These are phyloP conservation scores for Chenopodium formosanum DNA, from an alignment of 148 eudicot genomes.

Conservation along the genomic window DNA sequence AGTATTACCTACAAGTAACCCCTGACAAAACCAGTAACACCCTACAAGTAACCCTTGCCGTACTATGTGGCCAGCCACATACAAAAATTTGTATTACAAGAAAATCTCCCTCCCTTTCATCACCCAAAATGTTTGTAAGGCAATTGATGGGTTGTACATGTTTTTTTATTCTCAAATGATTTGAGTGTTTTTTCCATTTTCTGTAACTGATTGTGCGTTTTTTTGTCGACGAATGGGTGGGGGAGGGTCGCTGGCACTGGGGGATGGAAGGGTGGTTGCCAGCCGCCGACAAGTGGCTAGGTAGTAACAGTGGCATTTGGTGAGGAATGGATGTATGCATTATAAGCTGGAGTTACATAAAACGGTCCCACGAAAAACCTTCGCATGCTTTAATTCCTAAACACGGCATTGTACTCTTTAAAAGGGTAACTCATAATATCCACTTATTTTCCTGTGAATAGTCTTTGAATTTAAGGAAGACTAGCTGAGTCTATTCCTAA, in stretches of 20 bases:
- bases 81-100: not conserved
- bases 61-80: no score
- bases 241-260: no score
- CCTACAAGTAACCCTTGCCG: no score
- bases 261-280: no score
- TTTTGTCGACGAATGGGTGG: no score
- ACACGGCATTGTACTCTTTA: conserved; percentile 3
- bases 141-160: conserved; percentile 19
- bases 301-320: no score
- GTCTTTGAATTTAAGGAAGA: conserved; percentile 15
- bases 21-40: no score
- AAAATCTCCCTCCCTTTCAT: not conserved
- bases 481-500: not conserved
- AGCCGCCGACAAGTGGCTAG: no score
- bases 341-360: no score
- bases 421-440: conserved; percentile 27
- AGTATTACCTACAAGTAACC: no score
- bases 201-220: not conserved
- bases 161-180: not conserved
- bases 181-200: conserved; percentile 23
- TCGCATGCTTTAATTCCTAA: not conserved
- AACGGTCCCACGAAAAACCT: no score
- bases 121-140: conserved; percentile 8
- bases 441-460: conserved; percentile 21
- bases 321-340: no score